Base-by-base conservation (phyloP, 345 rosid species). In the Heritiera littoralis region DNA sequence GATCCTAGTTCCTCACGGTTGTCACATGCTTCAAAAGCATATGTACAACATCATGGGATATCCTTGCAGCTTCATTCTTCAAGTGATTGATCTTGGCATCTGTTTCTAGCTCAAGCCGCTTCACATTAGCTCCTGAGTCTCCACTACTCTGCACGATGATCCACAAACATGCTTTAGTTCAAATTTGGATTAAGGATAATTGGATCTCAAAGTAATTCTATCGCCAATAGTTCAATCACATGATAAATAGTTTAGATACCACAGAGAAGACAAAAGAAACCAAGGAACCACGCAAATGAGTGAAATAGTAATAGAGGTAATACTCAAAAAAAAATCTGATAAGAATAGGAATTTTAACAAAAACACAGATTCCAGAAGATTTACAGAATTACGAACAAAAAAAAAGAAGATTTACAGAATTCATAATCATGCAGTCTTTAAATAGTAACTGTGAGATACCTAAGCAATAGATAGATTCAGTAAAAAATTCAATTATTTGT, bases 111-210 rank as follows among this genome's bases (percentile, higher is more conserved):
- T 92, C 98, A 14, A 94, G 94, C 81, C 97, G 88, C 90, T 89
- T 92, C 83, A 92, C 95, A 71, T 89, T 94, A 65, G 95, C 94
- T 52, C 98, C 97, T 0, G 98, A 94, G 81, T 92, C 95, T 41
- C 97, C 98, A 74, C 92, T 89, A 11, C 89, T 91, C 97, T 94
- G 91, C 85, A 81, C 41, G 72, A 76, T 56, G 38, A 75, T 7
- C 49, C 10, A 64, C 28, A 46, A 61, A 75, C 12, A 54, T 38
- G 38, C 56, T 41, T 54, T 18, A 43, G 78, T 80, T 60, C 69
- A 71, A 23, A 78, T 48, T 74, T 77, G 54, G 76, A 49, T 38
- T 9, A 71, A 3, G 59, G 2, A 72, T 51, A 35, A 63, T 40
- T 23, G 30, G 15, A 41, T 32, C 17, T 46, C 4, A 59, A 70